phyloP scores from a whole-genome alignment of 208 protist genomes.

The Crithidia bombi region DNA sequence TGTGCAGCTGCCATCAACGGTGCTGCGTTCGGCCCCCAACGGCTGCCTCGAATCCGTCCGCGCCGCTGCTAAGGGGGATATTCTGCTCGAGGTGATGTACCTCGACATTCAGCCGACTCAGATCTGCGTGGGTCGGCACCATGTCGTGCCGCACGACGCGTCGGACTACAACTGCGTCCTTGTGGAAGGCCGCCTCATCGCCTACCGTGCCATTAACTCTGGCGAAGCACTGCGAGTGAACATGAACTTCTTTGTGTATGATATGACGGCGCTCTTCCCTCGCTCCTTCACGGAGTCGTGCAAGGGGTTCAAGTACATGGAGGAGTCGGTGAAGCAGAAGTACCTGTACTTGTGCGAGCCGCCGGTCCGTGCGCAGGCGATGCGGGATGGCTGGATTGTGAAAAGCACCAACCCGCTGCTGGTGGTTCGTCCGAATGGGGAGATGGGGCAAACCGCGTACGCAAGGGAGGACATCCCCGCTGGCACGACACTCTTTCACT shows the following conservation, averaged over 20 bases:
- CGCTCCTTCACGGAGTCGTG: constrained; percentile 50
- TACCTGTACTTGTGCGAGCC: constrained; percentile 85
- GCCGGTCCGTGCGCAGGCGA: constrained; percentile 77
- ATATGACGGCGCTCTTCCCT: constrained; percentile 79
- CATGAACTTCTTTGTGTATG: constrained; percentile 90
- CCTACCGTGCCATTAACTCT: constrained; percentile 39
- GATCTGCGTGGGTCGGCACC: constrained; percentile 58
- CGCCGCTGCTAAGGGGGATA: constrained; percentile 40
- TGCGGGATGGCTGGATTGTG: constrained; percentile 84
- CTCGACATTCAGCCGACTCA: constrained; percentile 78
- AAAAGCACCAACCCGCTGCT: constrained; percentile 54
- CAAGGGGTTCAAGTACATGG: constrained; percentile 75
- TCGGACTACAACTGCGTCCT: constrained; percentile 64
- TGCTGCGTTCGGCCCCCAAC: constrained; percentile 37
- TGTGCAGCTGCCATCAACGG: constrained; percentile 48
- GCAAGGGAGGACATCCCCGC: constrained; percentile 47
- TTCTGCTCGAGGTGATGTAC: constrained; percentile 70
- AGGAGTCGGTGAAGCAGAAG: constrained; percentile 62
- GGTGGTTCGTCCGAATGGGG: constrained; percentile 72
- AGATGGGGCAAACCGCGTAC: constrained; percentile 88
- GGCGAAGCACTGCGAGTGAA: constrained; percentile 66
- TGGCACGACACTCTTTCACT: constrained; percentile 67
- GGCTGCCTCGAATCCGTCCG: constrained; percentile 41
- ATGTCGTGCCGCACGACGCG: constrained; percentile 60
- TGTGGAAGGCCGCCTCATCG: constrained; percentile 77